These are phyloP conservation scores for Penicillium concentricum DNA, from an alignment of 2,329 filamentous ascomycete species.

Conservation along the genomic window DNA sequence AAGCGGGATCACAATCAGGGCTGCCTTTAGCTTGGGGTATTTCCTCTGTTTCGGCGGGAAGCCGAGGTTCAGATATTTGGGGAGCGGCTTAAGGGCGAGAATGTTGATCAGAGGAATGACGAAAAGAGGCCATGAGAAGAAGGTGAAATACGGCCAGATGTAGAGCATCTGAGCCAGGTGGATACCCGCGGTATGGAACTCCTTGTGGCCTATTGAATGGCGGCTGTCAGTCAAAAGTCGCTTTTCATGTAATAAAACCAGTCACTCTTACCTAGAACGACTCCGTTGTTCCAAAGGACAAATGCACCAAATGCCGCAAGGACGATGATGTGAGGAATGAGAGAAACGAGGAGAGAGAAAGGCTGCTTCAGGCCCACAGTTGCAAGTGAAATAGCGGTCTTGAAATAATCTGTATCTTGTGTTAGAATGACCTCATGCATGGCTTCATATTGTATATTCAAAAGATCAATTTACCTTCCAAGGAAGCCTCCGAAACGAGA, in stretches of 20 bases:
- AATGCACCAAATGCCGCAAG: slow-evolving; percentile 70
- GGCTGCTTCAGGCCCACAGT: slow-evolving; percentile 54
- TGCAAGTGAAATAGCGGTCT: slow-evolving; percentile 61
- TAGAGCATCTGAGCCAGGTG: slow-evolving; percentile 94
- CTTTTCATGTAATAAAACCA: background rate
- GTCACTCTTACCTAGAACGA: slow-evolving; percentile 70
- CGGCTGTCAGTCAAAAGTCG: background rate
- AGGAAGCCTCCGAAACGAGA: slow-evolving; percentile 47
- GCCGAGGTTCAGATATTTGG: slow-evolving; percentile 35
- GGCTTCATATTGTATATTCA: background rate
- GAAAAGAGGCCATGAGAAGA: slow-evolving; percentile 83
- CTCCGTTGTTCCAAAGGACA: slow-evolving; percentile 82
- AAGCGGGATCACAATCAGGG: slow-evolving; percentile 36
- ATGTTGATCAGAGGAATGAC: slow-evolving; percentile 53
- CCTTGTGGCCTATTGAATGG: slow-evolving; percentile 71
- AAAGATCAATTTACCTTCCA: slow-evolving; percentile 45
- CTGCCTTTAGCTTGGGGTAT: slow-evolving; percentile 41
- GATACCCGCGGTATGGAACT: slow-evolving; percentile 85
- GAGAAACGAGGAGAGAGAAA: slow-evolving; percentile 37
- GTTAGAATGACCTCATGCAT: slow-evolving; percentile 21
- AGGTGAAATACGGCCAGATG: slow-evolving; percentile 83
- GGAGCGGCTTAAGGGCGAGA: slow-evolving; percentile 36
- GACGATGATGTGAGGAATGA: slow-evolving; percentile 59
- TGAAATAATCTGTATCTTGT: slow-evolving; percentile 44
- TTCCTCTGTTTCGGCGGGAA: slow-evolving; percentile 32